Conservation (phyloP, 2,329 filamentous ascomycete genomes). For the Phyllosticta ampelicida region DNA sequence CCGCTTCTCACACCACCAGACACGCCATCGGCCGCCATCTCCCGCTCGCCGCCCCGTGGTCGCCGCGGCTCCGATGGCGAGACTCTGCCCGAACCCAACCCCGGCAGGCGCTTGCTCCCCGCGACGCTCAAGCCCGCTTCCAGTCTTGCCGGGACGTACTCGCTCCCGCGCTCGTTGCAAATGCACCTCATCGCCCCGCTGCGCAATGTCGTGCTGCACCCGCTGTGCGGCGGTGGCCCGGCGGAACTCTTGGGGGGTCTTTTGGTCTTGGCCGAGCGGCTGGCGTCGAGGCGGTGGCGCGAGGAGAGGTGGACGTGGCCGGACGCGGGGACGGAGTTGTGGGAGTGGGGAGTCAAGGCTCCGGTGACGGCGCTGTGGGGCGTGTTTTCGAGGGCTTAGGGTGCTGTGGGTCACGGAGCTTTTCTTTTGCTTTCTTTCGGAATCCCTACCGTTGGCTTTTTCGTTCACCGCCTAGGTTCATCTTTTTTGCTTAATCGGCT, state of each 20-base stretch:
- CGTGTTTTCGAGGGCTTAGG: background rate
- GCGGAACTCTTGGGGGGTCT: background rate
- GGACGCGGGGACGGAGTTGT: background rate
- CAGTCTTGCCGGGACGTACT: background rate
- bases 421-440: background rate
- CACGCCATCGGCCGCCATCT: background rate
- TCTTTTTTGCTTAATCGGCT: too few relatives aligned
- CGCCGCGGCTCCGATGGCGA: background rate
- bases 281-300: background rate
- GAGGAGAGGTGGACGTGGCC: background rate
- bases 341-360: background rate
- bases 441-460: too few relatives aligned
- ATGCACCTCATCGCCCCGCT: background rate
- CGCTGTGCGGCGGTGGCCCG: background rate
- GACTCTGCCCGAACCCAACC: background rate
- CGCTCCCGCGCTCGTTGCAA: background rate
- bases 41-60: background rate
- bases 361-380: background rate
- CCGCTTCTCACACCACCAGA: background rate
- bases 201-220: background rate
- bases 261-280: background rate
- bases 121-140: background rate
- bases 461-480: too few relatives aligned
- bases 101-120: background rate
- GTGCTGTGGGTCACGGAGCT: too few relatives aligned